Base-by-base conservation (phyloP, 2,329 filamentous ascomycete species). In the Xylogone sp. region DNA sequence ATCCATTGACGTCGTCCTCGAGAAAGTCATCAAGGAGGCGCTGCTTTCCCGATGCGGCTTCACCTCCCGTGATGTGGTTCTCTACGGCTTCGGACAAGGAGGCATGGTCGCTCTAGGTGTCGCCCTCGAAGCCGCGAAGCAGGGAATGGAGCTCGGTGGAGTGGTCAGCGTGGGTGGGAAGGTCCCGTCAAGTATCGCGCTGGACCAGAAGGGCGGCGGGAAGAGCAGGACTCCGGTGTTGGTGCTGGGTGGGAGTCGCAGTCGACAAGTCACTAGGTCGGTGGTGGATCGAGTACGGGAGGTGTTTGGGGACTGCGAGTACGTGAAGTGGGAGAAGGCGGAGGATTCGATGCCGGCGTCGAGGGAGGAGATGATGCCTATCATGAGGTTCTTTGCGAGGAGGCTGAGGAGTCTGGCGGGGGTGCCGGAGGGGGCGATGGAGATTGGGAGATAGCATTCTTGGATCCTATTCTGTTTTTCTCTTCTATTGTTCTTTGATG, bases 311-410 rank as follows among this genome's bases (percentile, higher is more conserved):
- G 76, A 83, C 61, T 83, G 90, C 20, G 77, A 83, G 66, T 76
- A 85, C 56, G 83, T 83, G 51, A 81, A 81, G 62, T 94, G 88
- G 83, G 80, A 77, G 62, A 82, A 85, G 64, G 69, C 68, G 2
- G 88, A 86, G 5, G 90, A 96, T 68, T 79, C 79, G 1, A 96
- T 97, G 92, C 90, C 91, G n/a, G 74, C 76, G 44, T 86, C 78
- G 65, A 77, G 87, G 49, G 90, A 95, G 10, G 92, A 97, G 75
- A 92, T 95, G 79, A 65, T 92, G 62, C 91, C 92, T 0, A 79
- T 97, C 54, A 97, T 97, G 90, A 82, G 87, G 63, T 97, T 86
- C 61, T 79, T 91, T 61, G 85, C 86, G 0, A 78, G 86, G 47
- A 78, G 86, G 62, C 68, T 94, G 54, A 59, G 71, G 56, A 82